phyloP scores from a whole-genome alignment of 768 basidiomycete genomes.

The Coprinopsis sp. region DNA sequence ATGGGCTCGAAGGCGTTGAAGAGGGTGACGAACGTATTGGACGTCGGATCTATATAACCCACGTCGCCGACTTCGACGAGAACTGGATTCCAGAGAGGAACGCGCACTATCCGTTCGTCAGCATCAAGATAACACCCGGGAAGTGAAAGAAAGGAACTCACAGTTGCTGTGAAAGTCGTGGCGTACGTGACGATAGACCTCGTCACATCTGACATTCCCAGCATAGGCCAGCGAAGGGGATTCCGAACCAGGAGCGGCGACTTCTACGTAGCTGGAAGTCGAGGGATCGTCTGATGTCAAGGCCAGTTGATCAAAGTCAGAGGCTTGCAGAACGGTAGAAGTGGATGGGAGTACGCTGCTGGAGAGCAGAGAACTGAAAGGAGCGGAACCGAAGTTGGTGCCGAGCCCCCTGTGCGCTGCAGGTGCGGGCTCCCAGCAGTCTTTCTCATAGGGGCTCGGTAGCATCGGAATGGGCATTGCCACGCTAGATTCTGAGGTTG shows the following conservation, averaged over 20 bases:
- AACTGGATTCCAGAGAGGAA: constrained; percentile 70
- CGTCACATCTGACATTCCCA: background rate
- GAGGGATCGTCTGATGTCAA: background rate
- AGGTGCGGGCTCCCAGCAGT: background rate
- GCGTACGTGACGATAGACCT: constrained; percentile 2
- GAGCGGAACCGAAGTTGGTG: background rate
- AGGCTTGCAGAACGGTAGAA: background rate
- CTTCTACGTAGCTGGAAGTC: background rate
- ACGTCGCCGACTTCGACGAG: constrained; percentile 64
- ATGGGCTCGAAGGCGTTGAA: constrained; percentile 63
- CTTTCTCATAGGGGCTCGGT: background rate
- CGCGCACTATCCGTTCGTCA: constrained; percentile 37
- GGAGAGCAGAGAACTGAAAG: background rate
- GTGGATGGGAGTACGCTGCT: background rate
- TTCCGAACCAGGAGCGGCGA: background rate
- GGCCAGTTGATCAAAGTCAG: background rate
- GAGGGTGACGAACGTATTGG: constrained; percentile 66
- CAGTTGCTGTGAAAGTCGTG: constrained; percentile 70
- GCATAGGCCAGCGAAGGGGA: background rate
- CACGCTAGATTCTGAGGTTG: background rate
- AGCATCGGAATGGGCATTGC: constrained; percentile 2
- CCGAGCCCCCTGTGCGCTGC: too few relatives aligned
- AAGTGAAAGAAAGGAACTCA: constrained; percentile 29
- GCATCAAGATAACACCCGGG: background rate
- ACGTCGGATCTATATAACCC: constrained; percentile 65